Base-by-base conservation (phyloP, 805 yeast species). In the Yamadazyma ubonensis region DNA sequence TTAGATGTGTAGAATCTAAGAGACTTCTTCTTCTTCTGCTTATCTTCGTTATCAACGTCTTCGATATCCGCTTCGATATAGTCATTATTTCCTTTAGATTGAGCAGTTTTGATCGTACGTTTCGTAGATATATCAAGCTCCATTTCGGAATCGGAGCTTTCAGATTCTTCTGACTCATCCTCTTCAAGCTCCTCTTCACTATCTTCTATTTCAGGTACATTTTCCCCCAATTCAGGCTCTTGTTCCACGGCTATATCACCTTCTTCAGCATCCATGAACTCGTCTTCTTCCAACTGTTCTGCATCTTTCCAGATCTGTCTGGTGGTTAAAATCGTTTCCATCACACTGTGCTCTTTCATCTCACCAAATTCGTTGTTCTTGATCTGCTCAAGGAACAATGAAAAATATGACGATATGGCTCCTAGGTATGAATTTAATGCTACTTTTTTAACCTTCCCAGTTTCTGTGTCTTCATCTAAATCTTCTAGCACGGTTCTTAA, bases 1-100 rank as follows among this genome's bases (percentile, higher is more conserved):
- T 91, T 90, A 43, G 98, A 86, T 1, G 99, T 93, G 73, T 93
- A 93, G 79, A 93, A 93, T 45, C 98, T 81, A 53, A 93, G 76
- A 2, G 95, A 76, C 57, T 78, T 79, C 70, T 83, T 85, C 52
- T 95, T 80, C 15, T 81, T 76, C 43, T 75, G 78, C 67, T 90
- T 91, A 43, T 89, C 98, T 55, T 87, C 95, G 32, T 76, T 73
- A 62, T 93, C 98, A 34, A 88, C 81, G 19, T 80, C 93, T 36
- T 86, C 95, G 31, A 86, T 44, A 23, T 74, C 79, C 20, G 79
- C 70, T 54, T 88, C 96, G n/a, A 78, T 71, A 54, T 67, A 82
- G 58, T 84, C 93, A 44, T 72, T 75, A 5, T 29, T 37, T 3
- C 38, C 39, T 5, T 31, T 17, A 5, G 55, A 54, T 11, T 41